Percentiles rank a stretch among this genome's conserved stretches.
Evolutionary conservation across 1,284 basidiomycete genomes (phyloP).

Genomic region (Leccinum fallax): DNA sequence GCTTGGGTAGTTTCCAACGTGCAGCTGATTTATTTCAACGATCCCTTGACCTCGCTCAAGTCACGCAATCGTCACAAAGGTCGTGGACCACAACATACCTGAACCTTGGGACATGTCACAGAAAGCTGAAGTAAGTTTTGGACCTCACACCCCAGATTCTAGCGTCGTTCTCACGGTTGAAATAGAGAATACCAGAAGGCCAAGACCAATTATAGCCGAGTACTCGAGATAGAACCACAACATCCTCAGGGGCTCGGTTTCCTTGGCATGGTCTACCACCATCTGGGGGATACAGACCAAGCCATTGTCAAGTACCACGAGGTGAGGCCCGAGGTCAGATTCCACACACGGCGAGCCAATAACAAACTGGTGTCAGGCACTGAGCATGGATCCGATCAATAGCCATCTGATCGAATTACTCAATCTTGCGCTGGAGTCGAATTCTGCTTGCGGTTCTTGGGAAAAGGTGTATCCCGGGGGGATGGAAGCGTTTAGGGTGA

Average conservation of each 20-base stretch:
- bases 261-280: conserved; percentile 82
- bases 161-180: conserved; percentile 10
- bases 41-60: conserved; percentile 73
- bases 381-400: conserved; percentile 86
- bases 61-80: conserved; percentile 81
- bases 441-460: conserved; percentile 35
- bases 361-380: conserved; percentile 51
- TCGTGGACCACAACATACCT: conserved; percentile 89
- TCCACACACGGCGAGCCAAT: neutral
- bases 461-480: conserved; percentile 38
- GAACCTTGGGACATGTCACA: conserved; percentile 86
- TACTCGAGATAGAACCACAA: conserved; percentile 80
- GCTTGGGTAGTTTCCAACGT: conserved; percentile 50
- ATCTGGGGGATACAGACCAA: conserved; percentile 69
- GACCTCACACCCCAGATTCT: neutral
- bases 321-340: conserved; percentile 43
- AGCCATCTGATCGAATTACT: conserved; percentile 84
- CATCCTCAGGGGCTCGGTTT: conserved; percentile 79
- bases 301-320: conserved; percentile 91
- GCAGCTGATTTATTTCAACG: conserved; percentile 74
- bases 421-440: conserved; percentile 76
- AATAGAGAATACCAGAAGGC: conserved; percentile 72
- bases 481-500: conserved; percentile 38
- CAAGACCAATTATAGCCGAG: conserved; percentile 68
- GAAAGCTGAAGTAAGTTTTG: conserved; percentile 69